Base-by-base conservation (phyloP, 2,329 filamentous ascomycete genomes). In the Monilinia laxa region DNA sequence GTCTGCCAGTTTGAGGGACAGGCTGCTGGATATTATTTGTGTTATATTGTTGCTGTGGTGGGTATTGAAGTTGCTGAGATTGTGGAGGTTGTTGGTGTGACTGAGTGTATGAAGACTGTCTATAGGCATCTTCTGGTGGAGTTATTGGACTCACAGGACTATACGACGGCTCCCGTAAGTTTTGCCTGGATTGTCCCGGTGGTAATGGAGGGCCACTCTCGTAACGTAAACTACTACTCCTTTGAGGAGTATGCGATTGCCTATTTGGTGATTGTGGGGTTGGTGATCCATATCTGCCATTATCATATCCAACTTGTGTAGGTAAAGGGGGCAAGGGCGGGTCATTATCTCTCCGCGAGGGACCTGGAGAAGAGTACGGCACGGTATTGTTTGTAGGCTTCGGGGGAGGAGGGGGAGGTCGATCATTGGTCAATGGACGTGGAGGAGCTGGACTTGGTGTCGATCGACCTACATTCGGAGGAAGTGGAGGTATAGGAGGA, bases 401-500 rank as follows among this genome's bases (percentile, higher is more conserved):
- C 23, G 76, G 76, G 51, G 74, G 76, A 12, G 77, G 77, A 56
- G 76, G 76, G 45, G 66, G 70, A 62, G 68, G 51, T 56, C 70
- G 69, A 28, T 70, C 67, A n/a, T 62, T 76, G 1, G 74, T 75
- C 38, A 74, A 75, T 74, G 71, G 55, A 77, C 76, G 58, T 70
- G 73, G 9, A 71, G 71, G 57, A 72, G 73, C 14, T 71, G 79
- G 70, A 73, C 79, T 54, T 74, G 80, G 64, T n/a, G 80, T 78
- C 38, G 77, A 78, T 64, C 81, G 78, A 56, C 81, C 79, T 68
- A 89, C 80, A 73, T 90, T 88, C 35, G 87, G 86, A 11, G 90
- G 91, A 23, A 90, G 81, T 64, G 90, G 90, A 68, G 90, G 90
- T n/a, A 90, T 78, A 16, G 89, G 87, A 42, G 90, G 90, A 59